Percentiles rank a stretch among this genome's conserved stretches.
These are phyloP conservation scores for Tolypocladium capitatum DNA, from an alignment of 2,329 filamentous ascomycete species.

Conservation along the genomic window DNA sequence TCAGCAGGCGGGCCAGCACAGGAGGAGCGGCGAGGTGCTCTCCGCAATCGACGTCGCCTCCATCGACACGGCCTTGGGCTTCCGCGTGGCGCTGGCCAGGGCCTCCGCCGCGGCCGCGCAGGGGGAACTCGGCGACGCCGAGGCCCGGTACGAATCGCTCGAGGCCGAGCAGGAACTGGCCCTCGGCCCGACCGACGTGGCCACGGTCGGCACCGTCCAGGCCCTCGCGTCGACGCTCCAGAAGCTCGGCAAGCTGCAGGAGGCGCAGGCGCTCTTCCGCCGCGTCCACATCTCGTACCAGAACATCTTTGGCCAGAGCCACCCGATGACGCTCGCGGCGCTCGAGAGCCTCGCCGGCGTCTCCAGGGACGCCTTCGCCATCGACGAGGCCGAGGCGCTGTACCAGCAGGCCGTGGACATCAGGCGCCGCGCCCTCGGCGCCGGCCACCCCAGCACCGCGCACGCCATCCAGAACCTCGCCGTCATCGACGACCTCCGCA, in stretches of 20 bases:
- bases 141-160: slow-evolving; percentile 9
- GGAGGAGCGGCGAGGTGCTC: slow-evolving; percentile 9
- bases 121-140: slow-evolving; percentile 9
- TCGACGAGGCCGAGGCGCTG: slow-evolving; percentile 14
- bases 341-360: slow-evolving; percentile 14
- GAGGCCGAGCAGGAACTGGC: slow-evolving; percentile 11
- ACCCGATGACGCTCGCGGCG: slow-evolving; percentile 14
- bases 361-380: slow-evolving; percentile 10
- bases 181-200: slow-evolving; percentile 10
- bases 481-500: slow-evolving; percentile 11
- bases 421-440: slow-evolving; percentile 9
- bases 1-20: slow-evolving; percentile 6
- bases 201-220: slow-evolving; percentile 12
- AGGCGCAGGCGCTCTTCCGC: slow-evolving; percentile 11
- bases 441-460: slow-evolving; percentile 11
- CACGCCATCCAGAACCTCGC: slow-evolving; percentile 13
- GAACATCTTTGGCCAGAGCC: slow-evolving; percentile 11
- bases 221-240: slow-evolving; percentile 12
- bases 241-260: slow-evolving; percentile 10
- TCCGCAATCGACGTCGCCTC: slow-evolving; percentile 8
- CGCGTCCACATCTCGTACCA: slow-evolving; percentile 13
- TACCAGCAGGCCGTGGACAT: slow-evolving; percentile 14
- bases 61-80: slow-evolving; percentile 10
- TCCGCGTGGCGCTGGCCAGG: slow-evolving; percentile 11
- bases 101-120: slow-evolving; percentile 9